These are phyloP conservation scores for Simmondsia chinensis DNA, from an alignment of 148 eudicot species.

Conservation along the genomic window DNA sequence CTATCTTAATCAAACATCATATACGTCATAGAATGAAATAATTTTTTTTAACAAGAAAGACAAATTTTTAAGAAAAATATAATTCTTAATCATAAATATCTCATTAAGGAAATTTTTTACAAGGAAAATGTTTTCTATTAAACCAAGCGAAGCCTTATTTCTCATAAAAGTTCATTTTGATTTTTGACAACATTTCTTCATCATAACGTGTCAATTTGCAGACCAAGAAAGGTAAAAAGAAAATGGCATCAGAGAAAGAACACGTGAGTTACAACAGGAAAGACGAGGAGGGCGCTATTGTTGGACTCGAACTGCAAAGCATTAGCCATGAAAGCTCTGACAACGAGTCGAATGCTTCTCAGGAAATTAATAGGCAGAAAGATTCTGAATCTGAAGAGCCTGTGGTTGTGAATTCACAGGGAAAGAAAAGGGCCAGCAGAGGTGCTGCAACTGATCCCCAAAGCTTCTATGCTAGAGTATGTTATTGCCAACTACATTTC, in stretches of 20 bases:
- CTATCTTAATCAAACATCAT: no score
- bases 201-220: no score
- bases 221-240: slow-evolving; percentile 13
- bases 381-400: slow-evolving; percentile 12
- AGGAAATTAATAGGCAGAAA: slow-evolving; percentile 3
- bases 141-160: no score
- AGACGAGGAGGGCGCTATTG: slow-evolving; percentile 10
- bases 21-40: no score
- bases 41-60: no score
- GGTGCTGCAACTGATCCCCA: slow-evolving; percentile 58
- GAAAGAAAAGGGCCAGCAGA: slow-evolving; percentile 43
- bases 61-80: no score
- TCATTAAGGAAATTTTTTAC: no score
- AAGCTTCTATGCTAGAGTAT: slow-evolving; percentile 59
- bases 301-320: slow-evolving; percentile 1
- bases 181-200: no score
- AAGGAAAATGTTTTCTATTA: no score
- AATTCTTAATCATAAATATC: no score
- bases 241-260: slow-evolving; percentile 3
- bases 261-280: not conserved
- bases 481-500: no score
- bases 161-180: no score
- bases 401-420: slow-evolving; percentile 8
- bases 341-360: slow-evolving; percentile 14
- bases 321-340: slow-evolving; percentile 12